Base-by-base conservation (phyloP, 768 basidiomycete genomes). In the Russula ochroleuca region DNA sequence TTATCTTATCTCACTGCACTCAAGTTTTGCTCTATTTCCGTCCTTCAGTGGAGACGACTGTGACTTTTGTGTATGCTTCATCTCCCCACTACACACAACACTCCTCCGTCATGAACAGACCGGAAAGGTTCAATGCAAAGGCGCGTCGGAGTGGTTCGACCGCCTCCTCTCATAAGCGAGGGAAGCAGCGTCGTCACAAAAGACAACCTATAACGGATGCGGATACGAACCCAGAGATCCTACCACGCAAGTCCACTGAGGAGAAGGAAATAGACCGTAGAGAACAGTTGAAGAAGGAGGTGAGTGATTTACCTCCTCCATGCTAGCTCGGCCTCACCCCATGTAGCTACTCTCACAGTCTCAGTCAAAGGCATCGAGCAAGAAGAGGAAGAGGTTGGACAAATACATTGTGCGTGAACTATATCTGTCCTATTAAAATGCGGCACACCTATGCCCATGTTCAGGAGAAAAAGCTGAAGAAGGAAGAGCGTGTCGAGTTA, bases 401-500 rank as follows among this genome's bases (percentile, higher is more conserved):
- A 77, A 77, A 17, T 83, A 79, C 64, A 81, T 84, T 64, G 80
- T 79, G 52, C 63, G 77, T 69, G 41, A 40, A 55, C 33, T 15
- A 23, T 40, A 45, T 37, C 13, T 43, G 8, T 37, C 35, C 33
- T 21, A 47, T 43, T 8, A 4, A 21, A 21, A 52, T 14, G 11
- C 28, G 13, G 41, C 40, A 19, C 14, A 40, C 19, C 52, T 2
- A 50, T 45, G 4, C 25, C n/a, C 13, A 21, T 50, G 1, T 61
- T 53, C 66, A 94, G 92, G 89, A 92, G 55, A 94, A 94, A 77
- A 95, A 95, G 75, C 77, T 96, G 53, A 92, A 89, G 75, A 92
- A 94, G 72, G 94, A 97, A 71, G 92, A 92, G 65, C 83, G 94
- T 50, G 70, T 84, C 5, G 73, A 80, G 21, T 79, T 97, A 15